Percentiles rank a stretch among this genome's conserved stretches.
phyloP scores from a whole-genome alignment of 1,139 yeast genomes.

The Debaryomyces fabryi region DNA sequence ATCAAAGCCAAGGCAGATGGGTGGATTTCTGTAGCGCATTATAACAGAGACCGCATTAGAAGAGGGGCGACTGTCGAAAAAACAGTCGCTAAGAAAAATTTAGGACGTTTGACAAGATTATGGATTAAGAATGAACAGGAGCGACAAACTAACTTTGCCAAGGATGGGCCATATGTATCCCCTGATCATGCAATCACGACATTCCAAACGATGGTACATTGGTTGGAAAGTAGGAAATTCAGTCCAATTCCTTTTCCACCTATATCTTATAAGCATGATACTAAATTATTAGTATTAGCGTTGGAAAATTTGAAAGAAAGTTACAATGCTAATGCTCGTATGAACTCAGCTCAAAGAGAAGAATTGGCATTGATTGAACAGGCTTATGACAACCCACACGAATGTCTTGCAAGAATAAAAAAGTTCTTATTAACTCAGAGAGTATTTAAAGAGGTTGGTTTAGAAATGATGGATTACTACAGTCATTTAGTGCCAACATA shows the following conservation, averaged over 20 bases:
- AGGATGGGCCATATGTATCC: constrained; percentile 83
- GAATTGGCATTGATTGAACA: constrained; percentile 93
- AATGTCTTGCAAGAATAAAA: constrained; percentile 82
- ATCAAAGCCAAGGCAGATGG: constrained; percentile 96
- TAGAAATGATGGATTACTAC: constrained; percentile 93
- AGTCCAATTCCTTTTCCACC: constrained; percentile 95
- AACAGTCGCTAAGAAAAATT: constrained; percentile 88
- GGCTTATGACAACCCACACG: constrained; percentile 97
- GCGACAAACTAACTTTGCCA: constrained; percentile 76
- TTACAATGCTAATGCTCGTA: constrained; percentile 78
- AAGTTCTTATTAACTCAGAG: constrained; percentile 83
- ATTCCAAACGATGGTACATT: constrained; percentile 84
- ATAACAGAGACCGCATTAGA: constrained; percentile 84
- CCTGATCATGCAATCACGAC: constrained; percentile 89
- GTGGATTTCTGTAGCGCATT: constrained; percentile 93
- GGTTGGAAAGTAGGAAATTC: constrained; percentile 88
- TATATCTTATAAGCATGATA: constrained; percentile 87
- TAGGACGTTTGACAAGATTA: constrained; percentile 86
- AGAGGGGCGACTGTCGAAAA: constrained; percentile 92
- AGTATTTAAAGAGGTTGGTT: constrained; percentile 84
- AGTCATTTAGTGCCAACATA: constrained; percentile 85
- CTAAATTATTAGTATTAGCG: constrained; percentile 85
- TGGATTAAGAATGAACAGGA: constrained; percentile 95
- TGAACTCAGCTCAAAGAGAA: constrained; percentile 87
- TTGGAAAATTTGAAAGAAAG: constrained; percentile 85